These are phyloP conservation scores for Apiospora koreana DNA, from an alignment of 2,329 filamentous ascomycete genomes.

Conservation along the genomic window DNA sequence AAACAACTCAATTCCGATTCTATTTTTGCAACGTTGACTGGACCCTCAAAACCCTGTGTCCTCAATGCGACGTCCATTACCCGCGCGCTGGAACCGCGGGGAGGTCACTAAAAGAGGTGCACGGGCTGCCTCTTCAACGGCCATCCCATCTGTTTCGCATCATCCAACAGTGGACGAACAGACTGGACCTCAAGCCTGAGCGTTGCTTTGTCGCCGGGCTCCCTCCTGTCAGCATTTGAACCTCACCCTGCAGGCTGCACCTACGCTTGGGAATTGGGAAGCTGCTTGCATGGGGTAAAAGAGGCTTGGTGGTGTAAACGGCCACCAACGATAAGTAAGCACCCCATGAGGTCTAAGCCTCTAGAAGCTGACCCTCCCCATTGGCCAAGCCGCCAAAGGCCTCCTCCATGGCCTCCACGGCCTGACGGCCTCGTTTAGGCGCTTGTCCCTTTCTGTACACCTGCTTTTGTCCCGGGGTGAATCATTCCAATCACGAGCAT, in stretches of 20 bases:
- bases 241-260: too few relatives aligned
- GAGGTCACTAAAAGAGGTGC: not conserved
- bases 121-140: not conserved
- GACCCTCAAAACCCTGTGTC: not conserved
- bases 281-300: not conserved
- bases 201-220: not conserved
- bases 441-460: not conserved
- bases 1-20: not conserved
- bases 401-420: not conserved
- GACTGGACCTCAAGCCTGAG: not conserved
- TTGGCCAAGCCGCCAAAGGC: not conserved
- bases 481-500: not conserved
- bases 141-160: not conserved
- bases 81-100: not conserved
- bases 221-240: not conserved
- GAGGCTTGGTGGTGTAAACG: not conserved
- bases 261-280: not conserved
- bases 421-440: not conserved
- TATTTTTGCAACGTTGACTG: not conserved
- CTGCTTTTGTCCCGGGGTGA: not conserved
- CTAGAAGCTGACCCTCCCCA: not conserved
- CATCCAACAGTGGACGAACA: not conserved
- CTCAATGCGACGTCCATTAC: not conserved
- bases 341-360: not conserved
- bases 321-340: not conserved